Conservation (phyloP, 495 filamentous ascomycete species). For the Penicillium herquei region DNA sequence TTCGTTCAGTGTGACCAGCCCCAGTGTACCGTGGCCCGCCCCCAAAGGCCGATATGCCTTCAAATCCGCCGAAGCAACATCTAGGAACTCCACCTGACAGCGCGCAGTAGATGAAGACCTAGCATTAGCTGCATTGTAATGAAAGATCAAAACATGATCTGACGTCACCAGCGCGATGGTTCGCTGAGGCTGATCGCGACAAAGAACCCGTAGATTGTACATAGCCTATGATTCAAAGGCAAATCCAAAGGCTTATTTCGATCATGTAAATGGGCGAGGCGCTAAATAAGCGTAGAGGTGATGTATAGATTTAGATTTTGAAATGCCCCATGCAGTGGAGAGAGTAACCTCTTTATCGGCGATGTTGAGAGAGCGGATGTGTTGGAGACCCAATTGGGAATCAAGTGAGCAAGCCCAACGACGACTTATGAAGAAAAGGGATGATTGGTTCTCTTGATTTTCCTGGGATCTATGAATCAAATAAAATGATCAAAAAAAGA, state of each 20-base stretch:
- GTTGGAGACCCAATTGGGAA: too few relatives aligned
- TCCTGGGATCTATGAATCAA: too few relatives aligned
- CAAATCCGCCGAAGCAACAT: conserved; percentile 62
- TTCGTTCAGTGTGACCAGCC: conserved; percentile 77
- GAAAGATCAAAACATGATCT: conserved; percentile 79
- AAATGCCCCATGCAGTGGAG: too few relatives aligned
- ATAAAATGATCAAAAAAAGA: too few relatives aligned
- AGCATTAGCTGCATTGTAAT: conserved; percentile 61
- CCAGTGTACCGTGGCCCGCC: conserved; percentile 84
- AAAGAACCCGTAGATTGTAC: conserved; percentile 41
- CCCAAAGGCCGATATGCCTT: conserved; percentile 71
- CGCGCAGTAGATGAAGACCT: conserved; percentile 51
- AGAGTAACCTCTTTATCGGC: too few relatives aligned
- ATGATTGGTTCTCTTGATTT: too few relatives aligned
- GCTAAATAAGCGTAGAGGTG: too few relatives aligned
- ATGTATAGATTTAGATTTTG: too few relatives aligned
- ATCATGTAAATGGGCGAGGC: too few relatives aligned
- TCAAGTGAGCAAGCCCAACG: too few relatives aligned
- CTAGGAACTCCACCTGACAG: conserved; percentile 85
- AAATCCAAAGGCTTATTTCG: neutral
- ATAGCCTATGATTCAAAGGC: conserved; percentile 21
- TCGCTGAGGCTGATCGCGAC: conserved; percentile 71
- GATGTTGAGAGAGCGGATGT: too few relatives aligned
- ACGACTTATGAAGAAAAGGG: too few relatives aligned
- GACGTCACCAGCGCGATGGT: conserved; percentile 79